Conservation (phyloP, 75 land plant species). For the Cupressus sempervirens region DNA sequence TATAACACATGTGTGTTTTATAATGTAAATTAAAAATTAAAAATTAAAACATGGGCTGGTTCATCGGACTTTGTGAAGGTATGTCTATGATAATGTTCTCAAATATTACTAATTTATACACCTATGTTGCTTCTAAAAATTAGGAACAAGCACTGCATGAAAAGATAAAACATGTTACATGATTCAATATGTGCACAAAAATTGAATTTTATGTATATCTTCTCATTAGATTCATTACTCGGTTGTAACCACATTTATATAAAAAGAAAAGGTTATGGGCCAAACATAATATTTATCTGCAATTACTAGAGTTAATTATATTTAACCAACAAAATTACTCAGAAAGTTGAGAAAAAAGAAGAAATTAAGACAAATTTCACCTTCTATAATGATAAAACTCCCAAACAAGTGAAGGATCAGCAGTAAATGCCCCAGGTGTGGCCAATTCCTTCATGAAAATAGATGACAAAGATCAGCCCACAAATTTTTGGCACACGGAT, state of each 20-base stretch:
- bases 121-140: neutral
- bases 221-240: neutral
- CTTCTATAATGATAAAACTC: conserved; percentile 54
- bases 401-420: conserved; percentile 49
- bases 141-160: neutral
- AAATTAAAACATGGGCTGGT: neutral
- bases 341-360: neutral
- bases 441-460: conserved; percentile 36
- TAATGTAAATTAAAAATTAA: too few relatives aligned
- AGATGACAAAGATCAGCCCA: conserved; percentile 1
- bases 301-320: neutral
- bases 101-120: neutral
- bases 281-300: neutral
- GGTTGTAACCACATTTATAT: neutral
- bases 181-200: neutral
- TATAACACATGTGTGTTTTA: too few relatives aligned
- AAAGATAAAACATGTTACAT: neutral
- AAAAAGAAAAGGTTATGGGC: neutral
- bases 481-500: neutral
- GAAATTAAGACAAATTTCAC: conserved; percentile 13
- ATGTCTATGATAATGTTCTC: neutral
- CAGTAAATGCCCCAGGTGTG: conserved; percentile 47
- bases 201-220: neutral
- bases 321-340: neutral
- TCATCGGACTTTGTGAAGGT: neutral